Evolutionary conservation across 352 stramenopile genomes (phyloP).

Genomic region (Albugo candida): DNA sequence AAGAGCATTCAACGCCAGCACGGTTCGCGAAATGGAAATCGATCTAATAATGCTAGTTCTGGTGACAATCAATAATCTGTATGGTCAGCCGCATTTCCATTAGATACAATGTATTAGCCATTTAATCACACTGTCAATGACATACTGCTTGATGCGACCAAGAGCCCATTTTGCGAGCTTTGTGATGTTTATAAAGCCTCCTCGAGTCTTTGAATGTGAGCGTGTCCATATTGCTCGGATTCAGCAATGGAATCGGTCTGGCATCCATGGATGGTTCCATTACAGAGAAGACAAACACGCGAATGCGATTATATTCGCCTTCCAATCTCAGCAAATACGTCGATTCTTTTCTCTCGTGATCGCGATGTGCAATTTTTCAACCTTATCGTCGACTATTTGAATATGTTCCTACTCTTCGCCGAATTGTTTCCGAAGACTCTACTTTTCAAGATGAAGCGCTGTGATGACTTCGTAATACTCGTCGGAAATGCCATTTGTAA

Average conservation of each 20-base stretch:
- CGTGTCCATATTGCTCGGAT: neutral
- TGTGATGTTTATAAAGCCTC: too few relatives aligned
- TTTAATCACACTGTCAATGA: too few relatives aligned
- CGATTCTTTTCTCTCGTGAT: conserved; percentile 71
- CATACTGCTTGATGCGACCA: too few relatives aligned
- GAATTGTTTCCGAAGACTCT: conserved; percentile 46
- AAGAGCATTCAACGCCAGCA: too few relatives aligned
- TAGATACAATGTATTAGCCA: too few relatives aligned
- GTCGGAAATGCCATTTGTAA: conserved; percentile 53
- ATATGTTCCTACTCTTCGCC: conserved; percentile 56
- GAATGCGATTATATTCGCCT: conserved; percentile 66
- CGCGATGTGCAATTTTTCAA: conserved; percentile 70
- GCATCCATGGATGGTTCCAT: conserved; percentile 52
- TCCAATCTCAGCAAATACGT: conserved; percentile 64
- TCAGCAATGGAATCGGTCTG: conserved; percentile 16
- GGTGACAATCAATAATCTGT: too few relatives aligned
- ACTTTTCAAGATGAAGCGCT: conserved; percentile 64
- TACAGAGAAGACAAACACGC: conserved; percentile 52
- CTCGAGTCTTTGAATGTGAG: neutral
- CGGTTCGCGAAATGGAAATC: too few relatives aligned
- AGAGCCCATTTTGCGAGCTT: too few relatives aligned
- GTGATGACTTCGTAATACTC: conserved; percentile 78
- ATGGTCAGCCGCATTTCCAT: too few relatives aligned
- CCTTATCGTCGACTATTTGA: conserved; percentile 61
- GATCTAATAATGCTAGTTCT: too few relatives aligned